Evolutionary conservation across 2,329 filamentous ascomycete genomes (phyloP).

Genomic region (Ceratocystis cacaofunesta): DNA sequence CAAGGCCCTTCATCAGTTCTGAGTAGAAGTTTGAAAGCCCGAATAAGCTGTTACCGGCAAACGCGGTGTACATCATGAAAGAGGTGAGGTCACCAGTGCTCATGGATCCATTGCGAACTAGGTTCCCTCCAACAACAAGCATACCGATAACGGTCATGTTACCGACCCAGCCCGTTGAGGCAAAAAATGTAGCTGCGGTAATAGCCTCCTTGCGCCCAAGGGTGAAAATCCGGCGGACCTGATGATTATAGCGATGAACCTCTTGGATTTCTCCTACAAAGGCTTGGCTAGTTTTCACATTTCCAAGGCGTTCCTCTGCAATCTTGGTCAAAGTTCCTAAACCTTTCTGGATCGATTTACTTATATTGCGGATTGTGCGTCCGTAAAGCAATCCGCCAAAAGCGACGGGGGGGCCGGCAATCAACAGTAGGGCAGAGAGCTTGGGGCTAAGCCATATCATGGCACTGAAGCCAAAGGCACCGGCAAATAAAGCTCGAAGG

Average conservation of each 20-base stretch:
- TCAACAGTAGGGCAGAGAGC: slow-evolving; percentile 68
- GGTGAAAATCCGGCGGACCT: slow-evolving; percentile 81
- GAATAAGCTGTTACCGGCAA: slow-evolving; percentile 71
- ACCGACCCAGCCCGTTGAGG: slow-evolving; percentile 72
- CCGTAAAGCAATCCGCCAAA: slow-evolving; percentile 87
- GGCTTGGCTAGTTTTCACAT: slow-evolving; percentile 90
- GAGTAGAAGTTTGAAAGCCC: slow-evolving; percentile 93
- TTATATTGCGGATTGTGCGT: slow-evolving; percentile 73
- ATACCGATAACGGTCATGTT: slow-evolving; percentile 93
- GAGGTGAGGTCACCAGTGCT: slow-evolving; percentile 85
- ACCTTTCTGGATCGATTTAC: slow-evolving; percentile 85
- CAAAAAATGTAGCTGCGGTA: slow-evolving; percentile 82
- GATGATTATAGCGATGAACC: slow-evolving; percentile 76
- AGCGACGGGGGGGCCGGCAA: slow-evolving; percentile 84
- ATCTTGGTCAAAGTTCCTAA: slow-evolving; percentile 89
- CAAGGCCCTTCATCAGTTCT: slow-evolving; percentile 96
- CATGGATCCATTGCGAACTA: slow-evolving; percentile 76
- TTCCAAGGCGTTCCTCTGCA: slow-evolving; percentile 91
- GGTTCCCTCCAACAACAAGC: slow-evolving; percentile 76
- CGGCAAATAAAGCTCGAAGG: slow-evolving; percentile 78
- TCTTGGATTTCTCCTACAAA: slow-evolving; percentile 90
- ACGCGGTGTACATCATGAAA: slow-evolving; percentile 97
- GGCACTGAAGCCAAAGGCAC: slow-evolving; percentile 71
- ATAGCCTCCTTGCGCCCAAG: slow-evolving; percentile 77
- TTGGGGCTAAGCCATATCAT: slow-evolving; percentile 95